Evolutionary conservation across 768 basidiomycete species (phyloP).

Genomic region (Boletus fagicola): DNA sequence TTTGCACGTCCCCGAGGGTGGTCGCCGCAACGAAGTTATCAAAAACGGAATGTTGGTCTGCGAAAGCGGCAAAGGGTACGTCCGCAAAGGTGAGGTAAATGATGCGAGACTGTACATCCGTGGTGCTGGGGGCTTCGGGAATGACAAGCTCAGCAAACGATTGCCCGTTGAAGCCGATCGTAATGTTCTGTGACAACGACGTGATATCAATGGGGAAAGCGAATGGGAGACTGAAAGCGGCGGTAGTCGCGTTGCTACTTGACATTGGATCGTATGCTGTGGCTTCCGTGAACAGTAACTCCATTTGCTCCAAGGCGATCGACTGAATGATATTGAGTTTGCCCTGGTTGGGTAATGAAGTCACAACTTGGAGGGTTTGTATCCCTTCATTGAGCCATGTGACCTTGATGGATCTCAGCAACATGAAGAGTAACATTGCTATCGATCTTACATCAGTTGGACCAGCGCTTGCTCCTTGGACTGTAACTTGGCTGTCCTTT

Average conservation of each 20-base stretch:
- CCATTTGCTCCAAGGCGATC: constrained; percentile 57
- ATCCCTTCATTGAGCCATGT: constrained; percentile 75
- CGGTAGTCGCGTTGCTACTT: constrained; percentile 57
- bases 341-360: constrained; percentile 63
- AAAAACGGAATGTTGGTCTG: constrained; percentile 50
- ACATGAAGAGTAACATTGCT: not conserved
- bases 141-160: constrained; percentile 60
- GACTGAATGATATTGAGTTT: constrained; percentile 61
- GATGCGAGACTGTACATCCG: constrained; percentile 60
- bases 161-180: constrained; percentile 48
- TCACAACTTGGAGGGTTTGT: constrained; percentile 54
- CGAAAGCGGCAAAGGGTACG: constrained; percentile 58
- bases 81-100: constrained; percentile 59
- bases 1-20: constrained; percentile 46
- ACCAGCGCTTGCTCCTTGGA: constrained; percentile 59
- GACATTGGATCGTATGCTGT: constrained; percentile 58
- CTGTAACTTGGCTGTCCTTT: constrained; percentile 54
- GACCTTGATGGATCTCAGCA: constrained; percentile 40
- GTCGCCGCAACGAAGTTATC: constrained; percentile 61
- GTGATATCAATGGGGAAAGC: constrained; percentile 67
- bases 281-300: constrained; percentile 55
- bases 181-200: constrained; percentile 58
- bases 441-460: constrained; percentile 47
- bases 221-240: constrained; percentile 67
- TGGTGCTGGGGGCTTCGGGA: constrained; percentile 54